phyloP scores from a whole-genome alignment of 1,284 basidiomycete genomes.

The Hymenochaete sp. region DNA sequence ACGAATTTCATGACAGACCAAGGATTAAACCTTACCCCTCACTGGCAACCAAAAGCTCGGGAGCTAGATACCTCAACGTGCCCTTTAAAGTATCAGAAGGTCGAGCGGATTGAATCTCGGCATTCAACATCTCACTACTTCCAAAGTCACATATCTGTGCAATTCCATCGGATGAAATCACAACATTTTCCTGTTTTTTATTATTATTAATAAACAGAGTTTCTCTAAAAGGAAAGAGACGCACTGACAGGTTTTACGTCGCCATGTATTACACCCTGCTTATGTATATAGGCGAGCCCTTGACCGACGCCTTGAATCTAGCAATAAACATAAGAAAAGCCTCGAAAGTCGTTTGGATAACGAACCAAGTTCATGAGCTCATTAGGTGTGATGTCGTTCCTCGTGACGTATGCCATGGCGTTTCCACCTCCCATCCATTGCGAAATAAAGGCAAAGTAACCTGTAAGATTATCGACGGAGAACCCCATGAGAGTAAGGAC shows the following conservation, averaged over 20 bases:
- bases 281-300: slow-evolving; percentile 1
- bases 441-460: neutral
- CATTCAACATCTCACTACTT: neutral
- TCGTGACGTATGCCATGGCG: neutral
- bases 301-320: neutral
- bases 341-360: neutral
- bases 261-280: neutral
- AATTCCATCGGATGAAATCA: neutral
- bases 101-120: neutral
- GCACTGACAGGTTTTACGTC: slow-evolving; percentile 3
- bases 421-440: slow-evolving; percentile 9
- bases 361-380: no score
- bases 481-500: slow-evolving; percentile 11
- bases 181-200: slow-evolving; percentile 1
- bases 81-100: neutral
- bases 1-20: no score
- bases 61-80: neutral
- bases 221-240: neutral
- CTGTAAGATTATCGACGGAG: neutral
- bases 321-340: neutral
- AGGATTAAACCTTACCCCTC: no score
- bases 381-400: no score
- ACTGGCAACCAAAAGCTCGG: neutral
- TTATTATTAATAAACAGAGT: neutral
- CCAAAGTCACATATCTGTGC: slow-evolving; percentile 5